Base-by-base conservation (phyloP, 768 basidiomycete genomes). In the Mycena metata region DNA sequence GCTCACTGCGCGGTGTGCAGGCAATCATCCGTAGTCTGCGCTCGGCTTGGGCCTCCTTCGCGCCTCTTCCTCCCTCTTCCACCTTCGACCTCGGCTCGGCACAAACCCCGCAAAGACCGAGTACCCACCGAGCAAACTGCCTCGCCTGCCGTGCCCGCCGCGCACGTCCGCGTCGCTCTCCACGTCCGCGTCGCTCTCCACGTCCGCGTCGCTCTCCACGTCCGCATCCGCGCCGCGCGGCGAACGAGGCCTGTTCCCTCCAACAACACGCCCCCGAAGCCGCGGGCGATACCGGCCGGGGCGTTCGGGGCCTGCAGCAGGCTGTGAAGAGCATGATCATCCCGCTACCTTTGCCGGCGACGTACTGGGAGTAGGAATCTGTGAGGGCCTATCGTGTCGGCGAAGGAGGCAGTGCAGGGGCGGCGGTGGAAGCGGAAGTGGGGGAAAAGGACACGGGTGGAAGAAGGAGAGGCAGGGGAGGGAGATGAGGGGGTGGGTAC, bases 401-500 rank as follows among this genome's bases (percentile, higher is more conserved):
- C 49, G 56, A 16, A 26, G 9, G 23, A 24, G 21, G 49, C 12
- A 30, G 30, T 43, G 6, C 64, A 16, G 92, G 90, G 92, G 16
- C 62, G 30, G 61, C 65, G 15, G 93, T 90, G 92, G 36, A 7
- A 12, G 36, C 6, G 36, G 36, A n/a, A n/a, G n/a, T n/a, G n/a
- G n/a, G 7, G 36, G 36, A 36, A 6, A 36, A 6, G 36, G 36
- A 36, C 36, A 36, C 12, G 36, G 36, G 36, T 91, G 90, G 88
- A 84, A 76, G 26, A 75, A 80, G 51, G 88, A 89, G 60, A 79
- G 92, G 50, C 65, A 83, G 62, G 84, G 87, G 67, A 85, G 84
- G 73, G 74, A 79, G 0, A 88, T 86, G 10, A 88, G 89, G 75
- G 83, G 79, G 50, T 84, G 82, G 71, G 76, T 93, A 65, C 90